Base-by-base conservation (phyloP, 345 rosid species). In the Brassica napus region DNA sequence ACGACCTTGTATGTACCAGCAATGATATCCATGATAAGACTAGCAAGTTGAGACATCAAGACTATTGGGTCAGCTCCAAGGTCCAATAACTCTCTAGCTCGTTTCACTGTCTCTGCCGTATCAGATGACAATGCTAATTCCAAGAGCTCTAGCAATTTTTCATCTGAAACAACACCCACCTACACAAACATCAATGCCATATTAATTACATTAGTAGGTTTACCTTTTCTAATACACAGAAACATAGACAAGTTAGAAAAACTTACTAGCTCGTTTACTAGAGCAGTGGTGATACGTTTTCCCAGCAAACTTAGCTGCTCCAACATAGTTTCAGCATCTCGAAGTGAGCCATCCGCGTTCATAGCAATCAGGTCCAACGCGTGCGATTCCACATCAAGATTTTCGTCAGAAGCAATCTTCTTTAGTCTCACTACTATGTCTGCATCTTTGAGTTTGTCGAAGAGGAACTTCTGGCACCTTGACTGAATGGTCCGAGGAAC, bases 141-240 rank as follows among this genome's bases (percentile, higher is more conserved):
- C 87, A 95, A 77, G 32, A 95, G 95, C 84, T 95, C 99, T 77
- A 93, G 84, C 71, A 95, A 80, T 70, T 91, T 95, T 82, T 93
- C 98, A 65, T 95, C 99, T 24, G 98, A 89, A 83, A 95, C 96
- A 84, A 91, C 92, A 60, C 99, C 99, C 15, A 95, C 94, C 99
- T 95, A 65, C 52, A 68, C 75, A 76, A 68, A 61, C 61, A 72
- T 68, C 15, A 69, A 21, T 10, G 72, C 62, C 70, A 47, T 21
- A 70, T 31, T 15, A 15, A 3, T 1, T 1, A 32, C 12, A 63
- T n/a, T 63, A 63, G 1, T 7, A 64, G 6, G 68, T 39, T 70
- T 47, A 9, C 34, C 1, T 54, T 69, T 8, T 30, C 68, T 28
- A 71, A 21, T 31, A 68, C 31, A 71, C 31, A 57, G 61, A 58